Conservation (phyloP, 768 basidiomycete species). For the Suillus clintonianus region DNA sequence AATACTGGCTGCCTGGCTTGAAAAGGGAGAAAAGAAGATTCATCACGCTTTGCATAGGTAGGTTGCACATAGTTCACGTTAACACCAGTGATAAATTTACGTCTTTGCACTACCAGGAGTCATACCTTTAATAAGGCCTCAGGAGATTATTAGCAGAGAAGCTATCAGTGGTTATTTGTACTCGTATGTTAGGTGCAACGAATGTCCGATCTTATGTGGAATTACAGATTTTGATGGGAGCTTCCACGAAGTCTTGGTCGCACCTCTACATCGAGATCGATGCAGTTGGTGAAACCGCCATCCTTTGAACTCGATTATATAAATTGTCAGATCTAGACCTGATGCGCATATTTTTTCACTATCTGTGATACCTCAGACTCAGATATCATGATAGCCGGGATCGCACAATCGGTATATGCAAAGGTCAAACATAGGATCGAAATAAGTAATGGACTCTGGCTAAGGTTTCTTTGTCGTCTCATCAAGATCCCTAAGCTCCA, state of each 20-base stretch:
- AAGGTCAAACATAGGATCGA: neutral
- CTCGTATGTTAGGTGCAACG: neutral
- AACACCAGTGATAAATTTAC: neutral
- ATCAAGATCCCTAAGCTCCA: neutral
- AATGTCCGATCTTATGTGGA: neutral
- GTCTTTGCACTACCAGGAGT: neutral
- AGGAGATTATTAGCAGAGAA: neutral
- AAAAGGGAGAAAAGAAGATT: neutral
- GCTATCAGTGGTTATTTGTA: neutral
- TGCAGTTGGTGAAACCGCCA: too few relatives aligned
- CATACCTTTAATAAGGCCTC: neutral
- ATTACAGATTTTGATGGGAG: neutral
- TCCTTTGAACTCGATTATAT: too few relatives aligned
- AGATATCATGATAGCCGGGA: too few relatives aligned
- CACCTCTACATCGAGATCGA: neutral
- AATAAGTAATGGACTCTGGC: too few relatives aligned
- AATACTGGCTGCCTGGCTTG: neutral
- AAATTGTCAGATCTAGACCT: too few relatives aligned
- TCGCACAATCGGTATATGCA: neutral
- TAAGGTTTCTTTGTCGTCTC: neutral
- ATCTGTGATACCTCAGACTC: slow-evolving; percentile 17
- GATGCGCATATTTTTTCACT: too few relatives aligned
- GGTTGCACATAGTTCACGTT: neutral
- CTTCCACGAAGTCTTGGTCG: neutral
- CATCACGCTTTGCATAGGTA: neutral